phyloP scores from a whole-genome alignment of 2,329 filamentous ascomycete species.

The Thermoascus crustaceus region DNA sequence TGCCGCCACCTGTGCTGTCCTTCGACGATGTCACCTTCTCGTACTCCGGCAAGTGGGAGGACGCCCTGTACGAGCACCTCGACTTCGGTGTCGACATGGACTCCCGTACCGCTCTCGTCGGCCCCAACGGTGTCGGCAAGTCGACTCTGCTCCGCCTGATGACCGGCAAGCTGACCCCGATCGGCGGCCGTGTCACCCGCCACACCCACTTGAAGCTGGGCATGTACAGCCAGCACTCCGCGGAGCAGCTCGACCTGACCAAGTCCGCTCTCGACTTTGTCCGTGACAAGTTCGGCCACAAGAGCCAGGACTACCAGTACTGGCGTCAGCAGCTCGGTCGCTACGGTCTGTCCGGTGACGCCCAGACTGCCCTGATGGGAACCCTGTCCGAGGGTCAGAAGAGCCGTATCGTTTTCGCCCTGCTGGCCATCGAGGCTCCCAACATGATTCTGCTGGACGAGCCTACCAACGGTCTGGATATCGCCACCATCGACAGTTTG shows the following conservation, averaged over 20 bases:
- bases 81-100: slow-evolving; percentile 99
- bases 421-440: slow-evolving; percentile 87
- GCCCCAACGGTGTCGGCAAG: slow-evolving; percentile 98
- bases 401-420: slow-evolving; percentile 93
- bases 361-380: slow-evolving; percentile 95
- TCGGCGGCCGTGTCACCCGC: slow-evolving; percentile 69
- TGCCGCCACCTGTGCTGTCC: slow-evolving; percentile 92
- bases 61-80: slow-evolving; percentile 92
- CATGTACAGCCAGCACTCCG: slow-evolving; percentile 96
- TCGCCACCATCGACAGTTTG: slow-evolving; percentile 94
- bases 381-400: slow-evolving; percentile 97
- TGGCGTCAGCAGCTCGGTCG: slow-evolving; percentile 95
- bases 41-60: slow-evolving; percentile 80
- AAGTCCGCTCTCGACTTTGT: slow-evolving; percentile 98
- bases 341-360: slow-evolving; percentile 86
- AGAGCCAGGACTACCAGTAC: slow-evolving; percentile 97
- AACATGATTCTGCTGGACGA: slow-evolving; percentile 99
- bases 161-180: slow-evolving; percentile 88
- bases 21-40: slow-evolving; percentile 98
- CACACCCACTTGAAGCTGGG: slow-evolving; percentile 99
- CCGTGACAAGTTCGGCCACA: slow-evolving; percentile 81
- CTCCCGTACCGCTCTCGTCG: slow-evolving; percentile 91
- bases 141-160: slow-evolving; percentile 92
- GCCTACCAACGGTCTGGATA: slow-evolving; percentile 98
- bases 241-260: slow-evolving; percentile 95